Evolutionary conservation across 2,329 filamentous ascomycete species (phyloP).

Genomic region (Madurella fahalii): DNA sequence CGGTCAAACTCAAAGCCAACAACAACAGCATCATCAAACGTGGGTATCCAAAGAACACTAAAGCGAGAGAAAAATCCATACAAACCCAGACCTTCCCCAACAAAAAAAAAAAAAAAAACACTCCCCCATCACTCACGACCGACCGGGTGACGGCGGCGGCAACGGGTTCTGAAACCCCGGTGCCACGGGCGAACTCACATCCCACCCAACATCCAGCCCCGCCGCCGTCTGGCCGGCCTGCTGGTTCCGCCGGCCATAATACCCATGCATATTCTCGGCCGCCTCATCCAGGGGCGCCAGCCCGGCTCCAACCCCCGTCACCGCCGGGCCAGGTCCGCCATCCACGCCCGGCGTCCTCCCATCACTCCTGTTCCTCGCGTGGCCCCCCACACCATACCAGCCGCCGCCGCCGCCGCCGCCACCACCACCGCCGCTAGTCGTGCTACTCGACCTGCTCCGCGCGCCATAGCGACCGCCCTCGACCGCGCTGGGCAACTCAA

Average conservation of each 20-base stretch:
- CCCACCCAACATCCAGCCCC: conserved; percentile 21
- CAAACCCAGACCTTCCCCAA: too few species aligned
- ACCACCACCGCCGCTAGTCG: conserved; percentile 26
- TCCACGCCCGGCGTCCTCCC: conserved; percentile 12
- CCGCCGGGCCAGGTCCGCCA: conserved; percentile 23
- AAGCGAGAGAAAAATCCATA: too few species aligned
- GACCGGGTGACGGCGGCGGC: not conserved
- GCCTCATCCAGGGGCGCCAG: conserved; percentile 34
- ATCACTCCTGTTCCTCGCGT: conserved; percentile 30
- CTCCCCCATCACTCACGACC: too few species aligned
- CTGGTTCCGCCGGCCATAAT: conserved; percentile 40
- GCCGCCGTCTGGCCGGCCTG: conserved; percentile 41
- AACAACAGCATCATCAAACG: too few species aligned
- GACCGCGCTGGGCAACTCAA: conserved; percentile 30
- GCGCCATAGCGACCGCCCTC: not conserved
- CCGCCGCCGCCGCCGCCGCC: conserved; percentile 27
- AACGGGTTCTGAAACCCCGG: not conserved
- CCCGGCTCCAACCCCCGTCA: conserved; percentile 17
- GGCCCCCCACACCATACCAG: conserved; percentile 10
- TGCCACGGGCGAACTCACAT: conserved; percentile 13
- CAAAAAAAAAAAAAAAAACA: too few species aligned
- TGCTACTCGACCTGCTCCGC: conserved; percentile 29
- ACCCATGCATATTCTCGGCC: conserved; percentile 41
- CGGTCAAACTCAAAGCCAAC: too few species aligned
- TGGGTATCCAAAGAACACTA: too few species aligned